These are phyloP conservation scores for Venturiaceae sp. DNA, from an alignment of 2,329 filamentous ascomycete species.

Conservation along the genomic window DNA sequence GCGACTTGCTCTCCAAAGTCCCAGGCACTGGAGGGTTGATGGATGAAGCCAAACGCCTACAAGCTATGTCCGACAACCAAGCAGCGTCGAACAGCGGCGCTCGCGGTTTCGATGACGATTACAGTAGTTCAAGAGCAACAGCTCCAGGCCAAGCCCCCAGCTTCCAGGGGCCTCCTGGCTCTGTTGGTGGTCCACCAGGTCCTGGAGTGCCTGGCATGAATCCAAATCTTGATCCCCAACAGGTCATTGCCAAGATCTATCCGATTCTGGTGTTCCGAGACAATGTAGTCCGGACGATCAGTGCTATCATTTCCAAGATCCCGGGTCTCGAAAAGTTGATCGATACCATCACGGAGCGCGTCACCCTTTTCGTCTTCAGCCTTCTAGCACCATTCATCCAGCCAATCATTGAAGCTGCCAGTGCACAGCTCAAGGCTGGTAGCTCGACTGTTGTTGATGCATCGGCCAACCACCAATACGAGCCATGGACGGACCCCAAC, in stretches of 20 bases:
- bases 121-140: conserved; percentile 32
- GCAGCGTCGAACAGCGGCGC: conserved; percentile 30
- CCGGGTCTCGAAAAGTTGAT: conserved; percentile 83
- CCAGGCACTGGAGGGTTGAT: conserved; percentile 45
- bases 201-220: conserved; percentile 63
- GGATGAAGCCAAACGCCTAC: conserved; percentile 35
- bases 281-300: conserved; percentile 73
- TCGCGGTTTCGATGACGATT: conserved; percentile 31
- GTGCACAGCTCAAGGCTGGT: conserved; percentile 74
- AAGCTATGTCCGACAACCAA: conserved; percentile 37
- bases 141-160: conserved; percentile 28
- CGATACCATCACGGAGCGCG: conserved; percentile 85
- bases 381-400: conserved; percentile 85
- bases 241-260: conserved; percentile 60
- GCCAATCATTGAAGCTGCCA: conserved; percentile 82
- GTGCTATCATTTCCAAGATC: conserved; percentile 77
- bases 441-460: conserved; percentile 59
- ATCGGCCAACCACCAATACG: conserved; percentile 39
- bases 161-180: conserved; percentile 34
- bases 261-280: conserved; percentile 73
- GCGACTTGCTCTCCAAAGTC: conserved; percentile 64
- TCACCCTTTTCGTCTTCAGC: conserved; percentile 86
- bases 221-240: conserved; percentile 55
- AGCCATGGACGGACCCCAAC: conserved; percentile 37
- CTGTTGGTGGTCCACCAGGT: conserved; percentile 31